Evolutionary conservation across 805 yeast genomes (phyloP).

Genomic region (Kregervanrija delftensis): DNA sequence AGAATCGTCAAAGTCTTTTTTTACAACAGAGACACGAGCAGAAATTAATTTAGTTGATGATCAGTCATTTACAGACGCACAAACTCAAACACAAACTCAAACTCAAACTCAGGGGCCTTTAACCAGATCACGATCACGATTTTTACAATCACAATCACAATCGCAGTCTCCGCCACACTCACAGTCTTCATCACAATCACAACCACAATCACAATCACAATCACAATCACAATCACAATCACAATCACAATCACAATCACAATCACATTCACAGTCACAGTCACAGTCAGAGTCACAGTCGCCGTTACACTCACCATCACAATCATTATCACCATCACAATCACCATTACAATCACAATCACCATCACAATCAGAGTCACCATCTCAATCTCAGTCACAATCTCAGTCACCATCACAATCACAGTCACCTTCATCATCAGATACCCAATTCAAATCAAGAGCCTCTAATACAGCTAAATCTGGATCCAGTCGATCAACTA

Average conservation of each 20-base stretch:
- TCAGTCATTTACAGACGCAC: background rate
- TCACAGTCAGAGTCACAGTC: background rate
- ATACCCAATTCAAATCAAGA: background rate
- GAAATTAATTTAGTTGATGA: too few relatives aligned
- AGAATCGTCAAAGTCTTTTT: too few relatives aligned
- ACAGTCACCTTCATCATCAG: background rate
- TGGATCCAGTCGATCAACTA: too few relatives aligned
- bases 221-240: constrained; percentile 1
- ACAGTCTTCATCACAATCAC: background rate
- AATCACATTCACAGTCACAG: background rate
- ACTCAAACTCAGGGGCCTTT: background rate
- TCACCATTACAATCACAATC: background rate
- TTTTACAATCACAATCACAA: background rate
- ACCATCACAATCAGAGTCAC: background rate
- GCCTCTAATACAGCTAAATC: too few relatives aligned
- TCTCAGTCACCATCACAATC: background rate
- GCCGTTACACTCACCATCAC: background rate
- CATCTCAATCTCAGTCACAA: background rate
- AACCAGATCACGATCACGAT: background rate
- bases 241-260: constrained; percentile 1
- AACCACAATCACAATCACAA: constrained; percentile 1
- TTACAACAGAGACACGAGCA: too few relatives aligned
- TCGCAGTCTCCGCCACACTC: background rate
- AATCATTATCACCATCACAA: background rate
- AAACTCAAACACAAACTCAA: background rate